Percentiles rank a stretch among this genome's conserved stretches.
Evolutionary conservation across 164 flowering plant species (phyloP).

Genomic region (Piper betle): DNA sequence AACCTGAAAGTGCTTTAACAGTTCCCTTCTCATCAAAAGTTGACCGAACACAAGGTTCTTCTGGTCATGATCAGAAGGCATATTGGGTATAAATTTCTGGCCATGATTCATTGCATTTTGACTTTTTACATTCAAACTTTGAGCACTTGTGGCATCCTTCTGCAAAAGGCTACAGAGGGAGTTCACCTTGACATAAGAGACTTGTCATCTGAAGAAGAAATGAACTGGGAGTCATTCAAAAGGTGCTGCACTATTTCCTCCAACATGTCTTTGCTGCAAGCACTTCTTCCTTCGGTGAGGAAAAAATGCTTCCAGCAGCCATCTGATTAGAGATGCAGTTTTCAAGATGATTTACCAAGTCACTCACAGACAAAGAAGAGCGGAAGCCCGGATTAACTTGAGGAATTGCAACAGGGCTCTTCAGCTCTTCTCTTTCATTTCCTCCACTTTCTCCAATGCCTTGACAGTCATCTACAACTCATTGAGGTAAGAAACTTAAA

Average conservation of each 20-base stretch:
- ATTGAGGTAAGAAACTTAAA: too few relatives aligned
- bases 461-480: slow-evolving; percentile 12
- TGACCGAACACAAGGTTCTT: too few relatives aligned
- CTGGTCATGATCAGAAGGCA: too few relatives aligned
- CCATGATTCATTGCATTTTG: slow-evolving; percentile 14
- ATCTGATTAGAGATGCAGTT: slow-evolving; percentile 44
- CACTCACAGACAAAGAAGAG: slow-evolving; percentile 64
- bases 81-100: slow-evolving; percentile 1
- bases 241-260: slow-evolving; percentile 56
- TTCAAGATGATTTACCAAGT: slow-evolving; percentile 57
- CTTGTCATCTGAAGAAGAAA: slow-evolving; percentile 53
- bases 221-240: slow-evolving; percentile 45
- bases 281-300: slow-evolving; percentile 4
- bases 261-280: slow-evolving; percentile 21
- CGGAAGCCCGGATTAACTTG: slow-evolving; percentile 51
- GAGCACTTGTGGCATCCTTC: slow-evolving; percentile 30
- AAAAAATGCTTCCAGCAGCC: slow-evolving; percentile 28
- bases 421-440: slow-evolving; percentile 17
- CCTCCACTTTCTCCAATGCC: slow-evolving; percentile 26
- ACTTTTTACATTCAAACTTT: slow-evolving; percentile 13
- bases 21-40: slow-evolving; percentile 5
- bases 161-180: slow-evolving; percentile 78
- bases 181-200: slow-evolving; percentile 74
- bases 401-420: slow-evolving; percentile 18
- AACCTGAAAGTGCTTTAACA: slow-evolving; percentile 4